Conservation (phyloP, 169 alveolate genomes). For the Plasmodium fragile region DNA sequence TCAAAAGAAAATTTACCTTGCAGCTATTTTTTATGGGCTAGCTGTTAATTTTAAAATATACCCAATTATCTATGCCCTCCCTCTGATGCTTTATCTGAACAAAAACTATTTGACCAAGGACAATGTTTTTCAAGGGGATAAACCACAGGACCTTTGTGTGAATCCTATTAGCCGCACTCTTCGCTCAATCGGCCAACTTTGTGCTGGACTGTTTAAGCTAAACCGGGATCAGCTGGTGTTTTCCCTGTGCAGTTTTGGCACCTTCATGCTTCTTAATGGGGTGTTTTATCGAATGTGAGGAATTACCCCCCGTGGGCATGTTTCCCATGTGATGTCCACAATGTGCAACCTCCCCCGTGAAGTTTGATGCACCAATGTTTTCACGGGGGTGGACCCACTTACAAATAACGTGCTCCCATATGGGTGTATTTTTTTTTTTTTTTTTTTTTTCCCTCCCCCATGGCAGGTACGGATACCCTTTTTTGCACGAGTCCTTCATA, state of each 20-base stretch:
- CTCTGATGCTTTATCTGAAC: slow-evolving; percentile 85
- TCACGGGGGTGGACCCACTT: background rate
- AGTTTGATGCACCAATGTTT: background rate
- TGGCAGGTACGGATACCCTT: slow-evolving; percentile 92
- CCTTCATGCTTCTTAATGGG: slow-evolving; percentile 81
- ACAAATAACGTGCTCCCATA: background rate
- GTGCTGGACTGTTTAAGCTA: slow-evolving; percentile 37
- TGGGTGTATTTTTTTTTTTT: background rate
- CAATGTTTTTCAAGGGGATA: slow-evolving; percentile 54
- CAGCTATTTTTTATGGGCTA: slow-evolving; percentile 92
- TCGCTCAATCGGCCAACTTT: slow-evolving; percentile 2
- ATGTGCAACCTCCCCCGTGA: background rate
- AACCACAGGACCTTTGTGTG: slow-evolving; percentile 35
- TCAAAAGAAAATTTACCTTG: slow-evolving; percentile 61
- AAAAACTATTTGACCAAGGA: slow-evolving; percentile 38
- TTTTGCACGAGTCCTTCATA: slow-evolving; percentile 94
- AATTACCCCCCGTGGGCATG: background rate
- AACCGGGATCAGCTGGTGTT: slow-evolving; percentile 82
- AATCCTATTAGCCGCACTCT: slow-evolving; percentile 31
- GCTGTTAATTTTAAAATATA: slow-evolving; percentile 96
- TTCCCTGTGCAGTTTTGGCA: slow-evolving; percentile 84
- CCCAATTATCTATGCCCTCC: slow-evolving; percentile 97
- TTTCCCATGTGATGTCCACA: no score
- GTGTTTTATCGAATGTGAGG: slow-evolving; percentile 83
- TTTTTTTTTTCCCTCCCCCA: slow-evolving; percentile 1